Percentiles rank a stretch among this genome's conserved stretches.
Evolutionary conservation across 2,329 filamentous ascomycete species (phyloP).

Genomic region (Sordariomycetes sp.): DNA sequence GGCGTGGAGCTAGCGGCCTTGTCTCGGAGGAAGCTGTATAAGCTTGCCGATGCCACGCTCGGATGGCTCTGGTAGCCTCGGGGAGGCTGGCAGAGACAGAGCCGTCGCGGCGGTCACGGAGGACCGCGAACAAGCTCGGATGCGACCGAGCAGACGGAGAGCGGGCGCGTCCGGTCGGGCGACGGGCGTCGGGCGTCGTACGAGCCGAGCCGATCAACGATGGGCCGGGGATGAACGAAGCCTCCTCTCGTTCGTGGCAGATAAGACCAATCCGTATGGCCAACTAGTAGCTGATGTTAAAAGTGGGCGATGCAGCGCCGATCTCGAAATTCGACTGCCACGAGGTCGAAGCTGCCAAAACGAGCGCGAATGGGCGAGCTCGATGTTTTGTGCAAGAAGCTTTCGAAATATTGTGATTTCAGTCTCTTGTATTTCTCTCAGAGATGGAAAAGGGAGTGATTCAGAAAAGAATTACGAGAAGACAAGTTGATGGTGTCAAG

Average conservation of each 20-base stretch:
- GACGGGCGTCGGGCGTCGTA: not conserved
- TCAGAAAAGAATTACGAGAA: too few relatives aligned
- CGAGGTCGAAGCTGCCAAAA: too few relatives aligned
- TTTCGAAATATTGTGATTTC: too few relatives aligned
- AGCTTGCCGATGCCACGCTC: not conserved
- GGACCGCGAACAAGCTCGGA: not conserved
- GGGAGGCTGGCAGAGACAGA: not conserved
- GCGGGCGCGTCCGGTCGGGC: not conserved
- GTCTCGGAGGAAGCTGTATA: not conserved
- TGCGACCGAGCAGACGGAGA: not conserved
- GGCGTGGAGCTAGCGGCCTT: not conserved
- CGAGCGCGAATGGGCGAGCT: too few relatives aligned
- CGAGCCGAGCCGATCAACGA: not conserved
- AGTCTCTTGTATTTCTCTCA: too few relatives aligned
- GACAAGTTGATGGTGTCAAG: not conserved
- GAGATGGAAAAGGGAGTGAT: too few relatives aligned
- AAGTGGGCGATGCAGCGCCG: not conserved
- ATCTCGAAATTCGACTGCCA: not conserved
- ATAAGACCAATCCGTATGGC: not conserved
- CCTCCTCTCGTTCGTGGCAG: not conserved
- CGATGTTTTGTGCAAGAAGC: too few relatives aligned
- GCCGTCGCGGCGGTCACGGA: not conserved
- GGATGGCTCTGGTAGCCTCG: not conserved
- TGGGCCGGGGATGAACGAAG: not conserved
- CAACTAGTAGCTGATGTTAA: not conserved